phyloP scores from a whole-genome alignment of 495 filamentous ascomycete species.

The Hypoxylon crocopeplum region DNA sequence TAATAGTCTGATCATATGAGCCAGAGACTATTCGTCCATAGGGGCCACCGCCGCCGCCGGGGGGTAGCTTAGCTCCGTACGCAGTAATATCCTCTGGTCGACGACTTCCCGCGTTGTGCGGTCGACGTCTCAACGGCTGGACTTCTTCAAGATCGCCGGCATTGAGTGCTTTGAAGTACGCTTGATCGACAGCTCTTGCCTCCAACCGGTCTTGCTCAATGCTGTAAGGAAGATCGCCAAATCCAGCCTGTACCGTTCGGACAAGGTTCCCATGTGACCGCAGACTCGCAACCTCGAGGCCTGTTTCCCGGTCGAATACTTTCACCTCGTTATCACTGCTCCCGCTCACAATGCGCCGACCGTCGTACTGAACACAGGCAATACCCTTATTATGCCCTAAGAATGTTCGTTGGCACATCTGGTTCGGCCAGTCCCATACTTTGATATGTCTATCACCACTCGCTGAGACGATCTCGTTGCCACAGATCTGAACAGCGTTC shows the following conservation, averaged over 20 bases:
- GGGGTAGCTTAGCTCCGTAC: slow-evolving; percentile 81
- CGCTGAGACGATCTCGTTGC: slow-evolving; percentile 87
- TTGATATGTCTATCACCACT: slow-evolving; percentile 92
- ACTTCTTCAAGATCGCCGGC: slow-evolving; percentile 59
- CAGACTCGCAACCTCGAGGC: slow-evolving; percentile 86
- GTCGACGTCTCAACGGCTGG: slow-evolving; percentile 52
- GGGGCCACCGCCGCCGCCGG: slow-evolving; percentile 83
- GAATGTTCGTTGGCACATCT: slow-evolving; percentile 75
- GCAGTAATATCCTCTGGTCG: slow-evolving; percentile 78
- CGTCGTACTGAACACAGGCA: slow-evolving; percentile 96
- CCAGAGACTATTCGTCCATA: slow-evolving; percentile 93
- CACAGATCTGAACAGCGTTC: slow-evolving; percentile 92
- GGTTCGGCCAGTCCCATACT: slow-evolving; percentile 88
- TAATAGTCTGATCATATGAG: slow-evolving; percentile 93
- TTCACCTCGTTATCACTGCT: slow-evolving; percentile 95
- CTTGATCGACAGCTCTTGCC: slow-evolving; percentile 72
- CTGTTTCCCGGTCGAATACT: slow-evolving; percentile 85
- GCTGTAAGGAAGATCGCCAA: slow-evolving; percentile 84
- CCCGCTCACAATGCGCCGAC: slow-evolving; percentile 93
- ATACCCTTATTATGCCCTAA: slow-evolving; percentile 94
- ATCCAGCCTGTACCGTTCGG: slow-evolving; percentile 91
- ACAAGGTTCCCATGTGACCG: slow-evolving; percentile 83
- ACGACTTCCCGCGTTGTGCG: slow-evolving; percentile 76
- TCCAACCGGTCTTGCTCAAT: slow-evolving; percentile 73
- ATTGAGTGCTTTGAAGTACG: slow-evolving; percentile 73